phyloP scores from a whole-genome alignment of 139 green algal genomes.

The Chlorella sorokiniana region DNA sequence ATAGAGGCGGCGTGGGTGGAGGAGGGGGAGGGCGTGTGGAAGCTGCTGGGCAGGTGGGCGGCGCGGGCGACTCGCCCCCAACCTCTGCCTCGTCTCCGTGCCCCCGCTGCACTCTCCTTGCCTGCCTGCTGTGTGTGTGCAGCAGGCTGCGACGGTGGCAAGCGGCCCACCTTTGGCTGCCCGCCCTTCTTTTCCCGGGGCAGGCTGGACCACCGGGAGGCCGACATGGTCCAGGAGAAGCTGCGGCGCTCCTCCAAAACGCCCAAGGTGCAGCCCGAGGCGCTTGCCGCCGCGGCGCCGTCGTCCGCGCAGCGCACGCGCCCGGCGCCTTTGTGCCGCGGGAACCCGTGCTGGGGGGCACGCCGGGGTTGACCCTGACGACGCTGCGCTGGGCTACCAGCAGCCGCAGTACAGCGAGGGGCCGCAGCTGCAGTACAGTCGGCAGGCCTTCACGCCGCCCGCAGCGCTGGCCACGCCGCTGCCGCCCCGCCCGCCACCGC shows the following conservation, averaged over 20 bases:
- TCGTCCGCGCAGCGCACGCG: neutral
- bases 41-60: constrained; percentile 60
- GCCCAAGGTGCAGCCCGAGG: neutral
- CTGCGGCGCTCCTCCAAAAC: constrained; percentile 61
- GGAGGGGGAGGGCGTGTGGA: constrained; percentile 78
- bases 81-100: too few relatives aligned
- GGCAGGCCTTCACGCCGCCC: constrained; percentile 41
- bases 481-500: constrained; percentile 11
- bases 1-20: constrained; percentile 81
- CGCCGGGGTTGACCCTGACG: neutral
- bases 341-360: neutral
- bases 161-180: neutral
- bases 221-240: constrained; percentile 83
- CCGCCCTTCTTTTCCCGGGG: neutral
- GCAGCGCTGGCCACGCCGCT: constrained; percentile 33
- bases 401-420: constrained; percentile 12
- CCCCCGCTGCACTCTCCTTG: too few relatives aligned
- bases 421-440: constrained; percentile 10
- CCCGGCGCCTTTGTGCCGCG: constrained; percentile 31
- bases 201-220: constrained; percentile 75
- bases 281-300: neutral
- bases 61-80: neutral
- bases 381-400: too few relatives aligned
- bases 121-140: neutral
- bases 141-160: neutral